Evolutionary conservation across 768 basidiomycete species (phyloP), one percentile per base, ranked within the genome.

Genomic region (Suillus placidus): DNA sequence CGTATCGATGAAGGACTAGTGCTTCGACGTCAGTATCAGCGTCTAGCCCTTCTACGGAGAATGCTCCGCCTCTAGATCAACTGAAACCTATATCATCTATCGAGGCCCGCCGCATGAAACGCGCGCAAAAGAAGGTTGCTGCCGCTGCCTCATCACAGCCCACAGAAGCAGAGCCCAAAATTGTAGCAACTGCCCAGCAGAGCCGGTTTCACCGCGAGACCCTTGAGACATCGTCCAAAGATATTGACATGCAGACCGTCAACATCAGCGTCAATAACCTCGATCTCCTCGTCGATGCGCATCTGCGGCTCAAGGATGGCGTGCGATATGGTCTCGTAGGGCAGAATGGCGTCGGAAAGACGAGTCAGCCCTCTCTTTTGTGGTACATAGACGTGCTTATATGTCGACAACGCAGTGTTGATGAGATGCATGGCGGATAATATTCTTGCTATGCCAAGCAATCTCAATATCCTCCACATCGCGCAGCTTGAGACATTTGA

Each of bases 171-270:
- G 64, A 65, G 38, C 42, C 66, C 13, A 35, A 43, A 12, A 75
- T 84, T 3, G 73, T 76, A 13, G 83, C 81, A 6, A 81, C 77
- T 13, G 82, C 82, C 0, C 83, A 84, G 64, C 82, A 82, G 64
- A 82, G 80, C 60, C 80, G 84, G 1, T 85, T 85, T 60, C 82
- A 85, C 66, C 77, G 80, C 7, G 83, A 85, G 62, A 82, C 82
- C 6, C 75, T 83, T 57, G 79, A 80, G 55, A 80, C 79, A 32
- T 45, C 66, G 3, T 71, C 68, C 1, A 66, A 63, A 40, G 80
- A 87, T 66, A 79, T 89, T 45, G 87, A 89, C 66, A 75, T 89
- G 26, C 81, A 84, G 55, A 82, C 79, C 55, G 83, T 90, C 10
- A 81, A 78, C 32, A 77, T 89, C 38, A 75, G 81, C 18, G 78